Evolutionary conservation across 108 stramenopile genomes (phyloP).

Genomic region (Skeletonema grethae): DNA sequence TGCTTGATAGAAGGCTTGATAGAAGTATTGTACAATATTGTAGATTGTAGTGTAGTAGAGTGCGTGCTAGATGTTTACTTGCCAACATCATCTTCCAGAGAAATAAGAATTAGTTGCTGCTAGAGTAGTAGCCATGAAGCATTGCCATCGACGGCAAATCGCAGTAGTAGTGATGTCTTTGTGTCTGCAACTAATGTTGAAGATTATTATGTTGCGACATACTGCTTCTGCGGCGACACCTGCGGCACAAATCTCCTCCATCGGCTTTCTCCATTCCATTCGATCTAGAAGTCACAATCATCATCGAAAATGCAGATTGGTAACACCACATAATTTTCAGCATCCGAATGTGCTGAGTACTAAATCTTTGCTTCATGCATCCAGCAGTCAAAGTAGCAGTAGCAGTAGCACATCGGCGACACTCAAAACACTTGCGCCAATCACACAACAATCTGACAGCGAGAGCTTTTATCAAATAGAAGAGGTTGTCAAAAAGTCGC

Average conservation of each 20-base stretch:
- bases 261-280: background rate
- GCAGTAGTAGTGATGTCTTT: background rate
- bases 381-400: slow-evolving; percentile 3
- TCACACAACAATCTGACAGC: background rate
- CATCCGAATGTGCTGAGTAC: background rate
- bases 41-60: too few relatives aligned
- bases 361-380: background rate
- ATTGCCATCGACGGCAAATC: too few relatives aligned
- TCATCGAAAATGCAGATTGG: background rate
- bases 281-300: background rate
- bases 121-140: too few relatives aligned
- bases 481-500: slow-evolving; percentile 76
- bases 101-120: too few relatives aligned
- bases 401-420: background rate
- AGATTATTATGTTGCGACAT: background rate
- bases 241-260: background rate
- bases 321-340: background rate
- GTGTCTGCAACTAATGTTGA: background rate
- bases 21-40: too few relatives aligned
- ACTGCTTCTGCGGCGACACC: background rate
- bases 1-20: too few relatives aligned
- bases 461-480: slow-evolving; percentile 48
- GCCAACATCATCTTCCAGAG: too few relatives aligned
- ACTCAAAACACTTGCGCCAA: slow-evolving; percentile 24
- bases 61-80: background rate